These are phyloP conservation scores for Sugiyamaella qingdaonensis DNA, from an alignment of 805 yeast genomes.

Conservation along the genomic window DNA sequence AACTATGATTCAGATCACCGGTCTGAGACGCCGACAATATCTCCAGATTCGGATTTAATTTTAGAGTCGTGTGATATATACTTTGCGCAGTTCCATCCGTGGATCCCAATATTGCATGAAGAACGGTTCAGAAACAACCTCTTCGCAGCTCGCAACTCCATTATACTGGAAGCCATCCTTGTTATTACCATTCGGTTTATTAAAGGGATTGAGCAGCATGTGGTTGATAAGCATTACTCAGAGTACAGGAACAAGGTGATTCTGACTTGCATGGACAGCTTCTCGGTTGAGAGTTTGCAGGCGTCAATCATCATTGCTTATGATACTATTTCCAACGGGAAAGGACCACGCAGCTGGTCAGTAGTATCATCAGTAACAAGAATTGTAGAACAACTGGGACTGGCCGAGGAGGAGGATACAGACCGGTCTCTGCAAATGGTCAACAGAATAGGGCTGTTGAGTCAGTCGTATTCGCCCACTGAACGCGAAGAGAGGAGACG, in stretches of 20 bases:
- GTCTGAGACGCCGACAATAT: not conserved
- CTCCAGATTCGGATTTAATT: constrained; percentile 10
- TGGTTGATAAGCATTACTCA: constrained; percentile 4
- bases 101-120: constrained; percentile 19
- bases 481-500: constrained; percentile 17
- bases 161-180: constrained; percentile 15
- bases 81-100: constrained; percentile 17
- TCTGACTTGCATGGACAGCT: constrained; percentile 15
- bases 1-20: not conserved
- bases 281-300: constrained; percentile 17
- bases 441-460: constrained; percentile 17
- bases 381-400: constrained; percentile 17
- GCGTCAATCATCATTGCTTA: constrained; percentile 17
- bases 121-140: constrained; percentile 7
- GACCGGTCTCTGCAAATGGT: constrained; percentile 11
- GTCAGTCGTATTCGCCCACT: constrained; percentile 8
- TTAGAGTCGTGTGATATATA: constrained; percentile 10
- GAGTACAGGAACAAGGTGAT: constrained; percentile 15
- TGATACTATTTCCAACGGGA: constrained; percentile 17
- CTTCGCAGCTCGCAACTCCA: not conserved
- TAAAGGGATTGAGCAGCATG: constrained; percentile 7
- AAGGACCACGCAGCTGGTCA: constrained; percentile 21
- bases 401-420: constrained; percentile 16
- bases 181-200: constrained; percentile 14
- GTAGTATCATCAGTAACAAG: constrained; percentile 15